phyloP scores from a whole-genome alignment of 371 early-diverging fungal genomes.

The Capillidium rhysosporum region DNA sequence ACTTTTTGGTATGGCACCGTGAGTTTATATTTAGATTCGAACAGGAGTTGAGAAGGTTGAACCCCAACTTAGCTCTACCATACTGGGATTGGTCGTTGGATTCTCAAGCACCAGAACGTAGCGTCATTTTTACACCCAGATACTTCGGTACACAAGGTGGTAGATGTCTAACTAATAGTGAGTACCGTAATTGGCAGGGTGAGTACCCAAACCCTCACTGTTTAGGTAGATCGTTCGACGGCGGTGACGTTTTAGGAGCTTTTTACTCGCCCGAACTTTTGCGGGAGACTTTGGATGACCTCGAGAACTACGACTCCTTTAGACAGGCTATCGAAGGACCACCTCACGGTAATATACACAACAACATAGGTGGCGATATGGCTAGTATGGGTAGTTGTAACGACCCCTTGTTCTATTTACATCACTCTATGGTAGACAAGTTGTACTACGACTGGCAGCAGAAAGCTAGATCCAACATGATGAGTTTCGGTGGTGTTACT shows the following conservation, averaged over 20 bases:
- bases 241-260: conserved; percentile 13
- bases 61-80: conserved; percentile 5
- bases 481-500: background rate
- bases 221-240: conserved; percentile 14
- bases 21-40: conserved; percentile 5
- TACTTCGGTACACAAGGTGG: conserved; percentile 6
- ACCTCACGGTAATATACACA: conserved; percentile 22
- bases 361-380: conserved; percentile 22
- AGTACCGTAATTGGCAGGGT: background rate
- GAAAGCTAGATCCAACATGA: background rate
- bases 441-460: conserved; percentile 5
- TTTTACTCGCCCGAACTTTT: conserved; percentile 19
- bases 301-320: conserved; percentile 9
- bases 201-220: conserved; percentile 9
- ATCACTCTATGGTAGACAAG: conserved; percentile 22
- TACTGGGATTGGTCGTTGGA: conserved; percentile 10
- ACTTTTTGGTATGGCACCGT: conserved; percentile 9
- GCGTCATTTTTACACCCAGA: background rate
- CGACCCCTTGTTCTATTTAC: conserved; percentile 29
- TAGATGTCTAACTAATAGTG: background rate
- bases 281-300: conserved; percentile 12
- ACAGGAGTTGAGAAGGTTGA: background rate
- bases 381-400: conserved; percentile 17
- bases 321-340: conserved; percentile 19
- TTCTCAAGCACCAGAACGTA: conserved; percentile 8